phyloP scores from a whole-genome alignment of 768 basidiomycete species.

The Lanmaoa rubissima region DNA sequence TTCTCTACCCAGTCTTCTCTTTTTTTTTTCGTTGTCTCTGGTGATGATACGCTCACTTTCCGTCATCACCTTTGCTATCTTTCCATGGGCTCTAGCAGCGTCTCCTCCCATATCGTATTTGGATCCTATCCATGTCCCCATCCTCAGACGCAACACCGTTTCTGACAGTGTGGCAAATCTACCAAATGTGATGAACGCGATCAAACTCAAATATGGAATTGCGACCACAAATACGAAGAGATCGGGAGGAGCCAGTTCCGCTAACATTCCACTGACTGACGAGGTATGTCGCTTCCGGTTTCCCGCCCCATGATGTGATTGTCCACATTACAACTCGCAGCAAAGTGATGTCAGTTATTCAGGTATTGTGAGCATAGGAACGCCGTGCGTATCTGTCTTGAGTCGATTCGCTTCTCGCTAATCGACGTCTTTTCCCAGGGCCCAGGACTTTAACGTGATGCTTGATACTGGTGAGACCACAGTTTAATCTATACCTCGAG shows the following conservation, averaged over 20 bases:
- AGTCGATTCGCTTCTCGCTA: background rate
- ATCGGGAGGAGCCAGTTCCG: conserved; percentile 33
- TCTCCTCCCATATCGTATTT: conserved; percentile 8
- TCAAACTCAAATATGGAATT: conserved; percentile 50
- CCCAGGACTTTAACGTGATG: conserved; percentile 71
- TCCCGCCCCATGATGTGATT: background rate
- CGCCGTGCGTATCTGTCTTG: conserved; percentile 47
- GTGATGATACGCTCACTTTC: conserved; percentile 21
- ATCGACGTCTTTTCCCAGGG: conserved; percentile 32
- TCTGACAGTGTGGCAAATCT: conserved; percentile 33
- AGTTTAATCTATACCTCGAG: background rate
- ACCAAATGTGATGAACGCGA: conserved; percentile 36
- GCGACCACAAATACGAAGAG: conserved; percentile 12
- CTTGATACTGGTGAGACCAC: conserved; percentile 68
- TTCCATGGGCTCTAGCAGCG: conserved; percentile 22
- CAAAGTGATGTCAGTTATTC: conserved; percentile 53
- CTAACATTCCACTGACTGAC: conserved; percentile 26
- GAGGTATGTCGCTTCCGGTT: conserved; percentile 39
- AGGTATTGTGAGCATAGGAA: conserved; percentile 51
- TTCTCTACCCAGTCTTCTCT: too few relatives aligned
- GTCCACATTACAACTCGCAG: conserved; percentile 29
- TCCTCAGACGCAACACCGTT: conserved; percentile 31
- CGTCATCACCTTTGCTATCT: conserved; percentile 29
- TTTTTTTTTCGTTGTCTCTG: background rate
- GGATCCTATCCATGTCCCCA: conserved; percentile 45